phyloP scores from a whole-genome alignment of 441 rosid species.

The Breynia disticha region DNA sequence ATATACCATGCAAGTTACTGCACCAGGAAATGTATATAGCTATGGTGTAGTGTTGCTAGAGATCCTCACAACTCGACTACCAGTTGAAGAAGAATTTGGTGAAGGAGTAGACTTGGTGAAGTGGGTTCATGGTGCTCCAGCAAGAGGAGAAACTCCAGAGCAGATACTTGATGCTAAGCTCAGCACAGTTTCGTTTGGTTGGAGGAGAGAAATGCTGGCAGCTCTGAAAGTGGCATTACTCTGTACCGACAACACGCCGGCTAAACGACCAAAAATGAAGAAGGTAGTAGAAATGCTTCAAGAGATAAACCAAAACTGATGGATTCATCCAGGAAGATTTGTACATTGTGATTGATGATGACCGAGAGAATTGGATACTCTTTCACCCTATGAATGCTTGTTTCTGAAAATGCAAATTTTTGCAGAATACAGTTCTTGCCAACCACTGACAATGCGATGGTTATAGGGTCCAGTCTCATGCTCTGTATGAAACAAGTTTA shows the following conservation, averaged over 20 bases:
- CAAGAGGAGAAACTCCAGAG: constrained; percentile 90
- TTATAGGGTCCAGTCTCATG: too few relatives aligned
- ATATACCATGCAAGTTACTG: constrained; percentile 97
- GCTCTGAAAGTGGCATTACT: constrained; percentile 88
- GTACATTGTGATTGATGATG: too few relatives aligned
- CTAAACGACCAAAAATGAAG: constrained; percentile 95
- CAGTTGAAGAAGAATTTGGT: constrained; percentile 84
- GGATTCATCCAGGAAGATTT: background rate
- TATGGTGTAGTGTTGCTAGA: constrained; percentile 89
- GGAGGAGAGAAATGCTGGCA: constrained; percentile 95
- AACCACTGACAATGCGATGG: too few relatives aligned
- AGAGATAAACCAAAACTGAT: constrained; percentile 51
- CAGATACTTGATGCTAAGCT: constrained; percentile 91
- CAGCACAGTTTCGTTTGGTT: constrained; percentile 86
- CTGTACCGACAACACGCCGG: constrained; percentile 88
- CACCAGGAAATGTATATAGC: constrained; percentile 96
- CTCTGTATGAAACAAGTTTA: too few relatives aligned
- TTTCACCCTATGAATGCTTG: too few relatives aligned
- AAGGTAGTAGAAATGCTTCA: constrained; percentile 89
- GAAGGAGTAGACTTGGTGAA: constrained; percentile 95
- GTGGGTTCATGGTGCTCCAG: constrained; percentile 96
- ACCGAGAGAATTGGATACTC: too few relatives aligned
- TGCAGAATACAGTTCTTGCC: too few relatives aligned
- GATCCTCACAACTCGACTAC: constrained; percentile 75
- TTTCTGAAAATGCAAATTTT: too few relatives aligned